Conservation (phyloP, 2,329 filamentous ascomycete species). For the Emydomyces testavorans region DNA sequence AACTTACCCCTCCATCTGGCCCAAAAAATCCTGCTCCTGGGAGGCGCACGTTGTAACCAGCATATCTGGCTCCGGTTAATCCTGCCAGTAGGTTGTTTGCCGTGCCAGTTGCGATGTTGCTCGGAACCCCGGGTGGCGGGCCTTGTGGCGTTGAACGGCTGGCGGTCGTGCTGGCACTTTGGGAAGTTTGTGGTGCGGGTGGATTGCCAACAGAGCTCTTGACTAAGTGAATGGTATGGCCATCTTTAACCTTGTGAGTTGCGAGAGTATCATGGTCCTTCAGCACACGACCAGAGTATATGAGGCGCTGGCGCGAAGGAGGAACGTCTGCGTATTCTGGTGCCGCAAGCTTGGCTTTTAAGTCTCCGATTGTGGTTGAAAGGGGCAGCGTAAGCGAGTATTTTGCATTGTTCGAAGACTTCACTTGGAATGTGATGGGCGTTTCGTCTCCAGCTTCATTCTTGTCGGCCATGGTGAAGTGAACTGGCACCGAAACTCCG, state of each 20-base stretch:
- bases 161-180: slow-evolving; percentile 4
- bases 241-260: slow-evolving; percentile 87
- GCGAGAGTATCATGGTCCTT: slow-evolving; percentile 83
- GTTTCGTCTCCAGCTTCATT: slow-evolving; percentile 47
- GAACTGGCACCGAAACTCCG: neutral
- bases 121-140: slow-evolving; percentile 33
- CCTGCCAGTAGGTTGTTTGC: slow-evolving; percentile 84
- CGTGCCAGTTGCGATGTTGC: slow-evolving; percentile 39
- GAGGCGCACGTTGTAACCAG: slow-evolving; percentile 69
- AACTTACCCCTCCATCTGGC: slow-evolving; percentile 79
- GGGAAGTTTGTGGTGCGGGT: slow-evolving; percentile 35
- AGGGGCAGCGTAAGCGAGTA: slow-evolving; percentile 70
- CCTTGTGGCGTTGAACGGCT: slow-evolving; percentile 10
- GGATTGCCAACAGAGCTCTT: slow-evolving; percentile 88
- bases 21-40: slow-evolving; percentile 84
- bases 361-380: slow-evolving; percentile 64
- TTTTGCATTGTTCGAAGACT: slow-evolving; percentile 83
- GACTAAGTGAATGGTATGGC: slow-evolving; percentile 91
- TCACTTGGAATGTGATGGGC: slow-evolving; percentile 90
- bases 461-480: slow-evolving; percentile 32
- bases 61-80: slow-evolving; percentile 84
- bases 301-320: slow-evolving; percentile 78
- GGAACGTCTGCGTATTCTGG: slow-evolving; percentile 78
- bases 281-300: slow-evolving; percentile 93
- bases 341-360: slow-evolving; percentile 78